Percentiles rank a stretch among this genome's conserved stretches.
These are phyloP conservation scores for Lentinula lateritia DNA, from an alignment of 768 basidiomycete species.

Conservation along the genomic window DNA sequence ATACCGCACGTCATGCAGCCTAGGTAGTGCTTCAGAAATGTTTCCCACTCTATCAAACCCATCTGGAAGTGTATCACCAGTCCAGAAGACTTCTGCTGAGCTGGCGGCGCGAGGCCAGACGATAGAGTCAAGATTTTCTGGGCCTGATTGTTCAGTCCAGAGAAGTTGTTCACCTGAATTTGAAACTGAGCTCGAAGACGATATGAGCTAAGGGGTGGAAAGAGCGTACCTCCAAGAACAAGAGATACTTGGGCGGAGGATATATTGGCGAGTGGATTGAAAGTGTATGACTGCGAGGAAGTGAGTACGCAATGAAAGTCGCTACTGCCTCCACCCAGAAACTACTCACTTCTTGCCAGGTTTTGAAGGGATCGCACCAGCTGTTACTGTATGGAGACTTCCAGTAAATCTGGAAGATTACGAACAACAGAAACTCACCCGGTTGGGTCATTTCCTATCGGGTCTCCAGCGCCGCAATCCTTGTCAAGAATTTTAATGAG, in stretches of 20 bases:
- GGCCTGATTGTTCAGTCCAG: slow-evolving; percentile 44
- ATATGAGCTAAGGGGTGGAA: neutral
- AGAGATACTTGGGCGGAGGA: slow-evolving; percentile 26
- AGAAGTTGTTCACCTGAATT: slow-evolving; percentile 34
- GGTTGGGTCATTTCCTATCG: slow-evolving; percentile 31
- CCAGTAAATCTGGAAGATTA: neutral
- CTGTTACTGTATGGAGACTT: slow-evolving; percentile 25
- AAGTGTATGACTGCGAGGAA: slow-evolving; percentile 33
- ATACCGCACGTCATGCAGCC: slow-evolving; percentile 41
- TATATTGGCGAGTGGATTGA: slow-evolving; percentile 43
- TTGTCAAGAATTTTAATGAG: neutral
- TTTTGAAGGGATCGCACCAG: slow-evolving; percentile 50
- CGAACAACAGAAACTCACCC: slow-evolving; percentile 9
- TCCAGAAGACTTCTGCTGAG: slow-evolving; percentile 53
- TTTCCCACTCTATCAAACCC: slow-evolving; percentile 1
- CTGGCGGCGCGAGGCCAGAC: slow-evolving; percentile 45
- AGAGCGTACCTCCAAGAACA: slow-evolving; percentile 33
- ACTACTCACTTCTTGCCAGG: slow-evolving; percentile 39
- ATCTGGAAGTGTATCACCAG: slow-evolving; percentile 20
- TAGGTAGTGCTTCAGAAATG: slow-evolving; percentile 15
- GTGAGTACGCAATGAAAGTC: neutral
- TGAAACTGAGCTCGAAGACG: neutral
- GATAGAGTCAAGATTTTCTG: slow-evolving; percentile 40
- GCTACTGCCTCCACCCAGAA: neutral
- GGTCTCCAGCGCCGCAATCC: slow-evolving; percentile 45